phyloP scores from a whole-genome alignment of 148 eudicot genomes.

The Rhododendron griersonianum region DNA sequence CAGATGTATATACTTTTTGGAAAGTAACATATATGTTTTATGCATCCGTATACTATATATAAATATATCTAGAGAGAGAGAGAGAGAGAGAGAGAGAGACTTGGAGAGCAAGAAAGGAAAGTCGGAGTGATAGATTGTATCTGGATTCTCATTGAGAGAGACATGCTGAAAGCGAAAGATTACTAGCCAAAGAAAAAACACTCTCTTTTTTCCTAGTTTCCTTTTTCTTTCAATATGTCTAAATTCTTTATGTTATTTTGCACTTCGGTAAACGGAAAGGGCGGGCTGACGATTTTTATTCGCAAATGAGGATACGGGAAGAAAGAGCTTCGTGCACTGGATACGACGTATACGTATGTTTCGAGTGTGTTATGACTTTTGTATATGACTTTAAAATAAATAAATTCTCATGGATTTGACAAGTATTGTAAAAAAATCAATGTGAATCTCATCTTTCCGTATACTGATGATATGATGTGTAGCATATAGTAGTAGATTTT shows the following conservation, averaged over 20 bases:
- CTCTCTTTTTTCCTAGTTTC: neutral
- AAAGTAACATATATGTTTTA: neutral
- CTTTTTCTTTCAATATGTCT: neutral
- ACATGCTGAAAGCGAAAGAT: neutral
- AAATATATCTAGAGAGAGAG: neutral
- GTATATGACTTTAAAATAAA: neutral
- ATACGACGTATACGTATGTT: too few relatives aligned
- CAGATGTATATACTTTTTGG: neutral
- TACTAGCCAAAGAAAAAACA: neutral
- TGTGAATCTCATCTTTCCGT: too few relatives aligned
- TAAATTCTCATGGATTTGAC: neutral
- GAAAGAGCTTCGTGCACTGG: too few relatives aligned
- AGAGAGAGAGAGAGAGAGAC: neutral
- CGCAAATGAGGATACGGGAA: too few relatives aligned
- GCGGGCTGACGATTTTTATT: neutral
- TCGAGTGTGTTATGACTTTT: neutral
- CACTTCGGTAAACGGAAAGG: neutral
- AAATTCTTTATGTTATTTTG: neutral
- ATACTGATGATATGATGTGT: too few relatives aligned
- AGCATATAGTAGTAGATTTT: too few relatives aligned
- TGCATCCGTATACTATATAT: neutral
- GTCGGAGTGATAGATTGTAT: neutral
- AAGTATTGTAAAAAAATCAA: too few relatives aligned
- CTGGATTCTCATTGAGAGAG: neutral
- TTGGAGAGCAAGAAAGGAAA: conserved; percentile 2